These are phyloP conservation scores for Capsicum chinense DNA, from an alignment of 257 asterid genomes.

Conservation along the genomic window DNA sequence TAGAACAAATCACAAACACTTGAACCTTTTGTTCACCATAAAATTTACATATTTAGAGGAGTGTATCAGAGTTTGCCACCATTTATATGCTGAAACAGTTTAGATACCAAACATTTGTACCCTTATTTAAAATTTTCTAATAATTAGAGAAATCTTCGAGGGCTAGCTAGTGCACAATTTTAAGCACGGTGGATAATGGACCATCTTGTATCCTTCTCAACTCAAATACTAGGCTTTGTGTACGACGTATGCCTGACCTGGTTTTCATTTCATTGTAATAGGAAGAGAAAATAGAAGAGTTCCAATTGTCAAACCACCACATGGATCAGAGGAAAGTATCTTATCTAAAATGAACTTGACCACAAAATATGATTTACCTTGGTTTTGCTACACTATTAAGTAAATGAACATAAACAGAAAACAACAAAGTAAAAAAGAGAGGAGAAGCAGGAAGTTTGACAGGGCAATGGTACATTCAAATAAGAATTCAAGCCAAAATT, in stretches of 20 bases:
- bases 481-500: background rate
- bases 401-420: background rate
- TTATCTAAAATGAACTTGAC: background rate
- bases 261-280: background rate
- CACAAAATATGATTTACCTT: background rate
- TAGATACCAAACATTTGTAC: background rate
- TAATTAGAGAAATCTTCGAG: too few species aligned
- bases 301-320: background rate
- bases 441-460: background rate
- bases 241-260: too few species aligned
- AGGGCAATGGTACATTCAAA: conserved; percentile 9
- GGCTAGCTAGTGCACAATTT: too few species aligned
- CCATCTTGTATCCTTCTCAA: too few species aligned
- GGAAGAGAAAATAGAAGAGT: background rate
- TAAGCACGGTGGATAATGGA: too few species aligned
- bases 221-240: background rate
- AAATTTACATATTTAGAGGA: too few species aligned
- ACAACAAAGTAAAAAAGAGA: background rate
- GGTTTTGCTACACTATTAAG: background rate
- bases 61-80: too few species aligned
- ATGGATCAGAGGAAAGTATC: background rate
- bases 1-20: too few species aligned
- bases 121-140: too few species aligned
- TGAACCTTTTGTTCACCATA: too few species aligned
- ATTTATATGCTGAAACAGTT: background rate